Evolutionary conservation across 768 basidiomycete species (phyloP), one percentile per base, ranked within the genome.

Genomic region (Gloeostereum incarnatum): DNA sequence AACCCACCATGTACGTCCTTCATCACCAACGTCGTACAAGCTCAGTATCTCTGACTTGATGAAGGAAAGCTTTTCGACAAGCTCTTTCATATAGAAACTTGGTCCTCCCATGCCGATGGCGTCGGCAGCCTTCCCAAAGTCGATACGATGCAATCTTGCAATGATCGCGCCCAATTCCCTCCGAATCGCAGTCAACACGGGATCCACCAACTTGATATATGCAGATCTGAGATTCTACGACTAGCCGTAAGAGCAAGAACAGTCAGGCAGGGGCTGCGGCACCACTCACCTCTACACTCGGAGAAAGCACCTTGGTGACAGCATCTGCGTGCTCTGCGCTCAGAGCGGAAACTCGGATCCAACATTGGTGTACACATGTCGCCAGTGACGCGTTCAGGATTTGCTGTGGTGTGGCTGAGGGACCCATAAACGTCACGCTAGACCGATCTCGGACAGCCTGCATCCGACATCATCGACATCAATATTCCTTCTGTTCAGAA

Each of bases 81-180:
- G 66, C 45, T 94, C 91, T 54, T 87, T 86, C 76, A 97, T 85
- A 59, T 97, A 98, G 10, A 80, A 57, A 57, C 88, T 94, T 4
- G 83, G 63, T 5, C 76, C 76, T 11, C 76, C 75, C 54, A 75
- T 73, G 13, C 72, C 62, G 58, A 68, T 68, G 1, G 83, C 71
- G 45, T 91, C 88, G 7, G 73, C 58, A 6, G 74, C 62, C 58
- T 81, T 84, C 35, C 75, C 73, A 51, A 93, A 81, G 55, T 92
- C 87, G 31, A 88, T 73, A 5, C 84, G 75, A 58, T 98, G 94
- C 20, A 99, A 66, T 37, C 83, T 77, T 1, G 81, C 74, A 31
- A 96, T 68, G 45, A 92, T 85, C 1, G 79, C 71, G 24, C 77
- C 68, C 23, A 91, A 63, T 48, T 99, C 96, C 14, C 87, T 76